A percentile compares a stretch with the other conserved stretches of the same genome.
These are phyloP conservation scores for Rachicladosporium sp. DNA, from an alignment of 2,329 filamentous ascomycete species.

Conservation along the genomic window DNA sequence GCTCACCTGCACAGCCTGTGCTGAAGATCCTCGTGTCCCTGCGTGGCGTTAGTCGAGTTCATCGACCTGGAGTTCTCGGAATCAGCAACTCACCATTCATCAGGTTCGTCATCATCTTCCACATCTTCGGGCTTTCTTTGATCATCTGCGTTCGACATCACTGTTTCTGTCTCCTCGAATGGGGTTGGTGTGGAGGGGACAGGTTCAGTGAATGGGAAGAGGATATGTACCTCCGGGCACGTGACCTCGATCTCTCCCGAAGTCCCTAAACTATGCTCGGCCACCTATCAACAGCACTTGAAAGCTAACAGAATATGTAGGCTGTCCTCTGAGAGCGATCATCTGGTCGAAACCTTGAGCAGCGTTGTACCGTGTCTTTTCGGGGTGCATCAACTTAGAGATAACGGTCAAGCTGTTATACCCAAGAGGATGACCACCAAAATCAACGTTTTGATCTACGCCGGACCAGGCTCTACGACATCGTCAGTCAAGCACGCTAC, in stretches of 20 bases:
- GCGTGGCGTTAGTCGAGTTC: slow-evolving; percentile 8
- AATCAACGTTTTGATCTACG: slow-evolving; percentile 88
- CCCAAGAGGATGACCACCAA: slow-evolving; percentile 45
- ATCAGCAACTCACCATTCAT: slow-evolving; percentile 65
- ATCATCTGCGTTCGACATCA: slow-evolving; percentile 20
- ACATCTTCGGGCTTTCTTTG: slow-evolving; percentile 12
- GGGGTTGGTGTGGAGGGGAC: too few species aligned
- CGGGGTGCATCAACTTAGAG: too few species aligned
- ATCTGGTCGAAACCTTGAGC: too few species aligned
- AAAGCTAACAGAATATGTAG: too few species aligned
- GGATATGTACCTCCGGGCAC: slow-evolving; percentile 1
- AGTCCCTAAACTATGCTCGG: neutral
- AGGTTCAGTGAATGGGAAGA: too few species aligned
- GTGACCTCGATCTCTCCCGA: slow-evolving; percentile 2
- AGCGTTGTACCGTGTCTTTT: too few species aligned
- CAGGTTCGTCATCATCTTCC: slow-evolving; percentile 71
- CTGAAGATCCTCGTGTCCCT: slow-evolving; percentile 98
- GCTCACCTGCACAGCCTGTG: slow-evolving; percentile 77
- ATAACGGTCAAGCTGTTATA: too few species aligned
- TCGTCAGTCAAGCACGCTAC: slow-evolving; percentile 85
- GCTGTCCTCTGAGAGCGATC: too few species aligned
- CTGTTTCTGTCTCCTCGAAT: too few species aligned
- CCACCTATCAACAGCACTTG: neutral
- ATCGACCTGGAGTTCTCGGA: neutral
- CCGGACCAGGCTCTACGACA: slow-evolving; percentile 72